Evolutionary conservation across 495 filamentous ascomycete genomes (phyloP).

Genomic region (Annulohypoxylon nitens): DNA sequence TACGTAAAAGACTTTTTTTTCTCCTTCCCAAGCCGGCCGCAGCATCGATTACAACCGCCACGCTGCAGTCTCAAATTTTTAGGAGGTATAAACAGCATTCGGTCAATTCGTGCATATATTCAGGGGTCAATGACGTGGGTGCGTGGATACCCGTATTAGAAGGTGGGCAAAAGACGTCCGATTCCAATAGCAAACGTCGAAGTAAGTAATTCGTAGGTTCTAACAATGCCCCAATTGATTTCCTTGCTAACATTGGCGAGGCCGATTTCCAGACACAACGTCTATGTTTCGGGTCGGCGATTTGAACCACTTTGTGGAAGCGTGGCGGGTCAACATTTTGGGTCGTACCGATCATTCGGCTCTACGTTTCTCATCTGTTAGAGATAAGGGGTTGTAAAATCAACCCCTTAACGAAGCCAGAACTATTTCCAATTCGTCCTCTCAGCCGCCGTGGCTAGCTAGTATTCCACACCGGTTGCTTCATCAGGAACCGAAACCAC

Average conservation of each 20-base stretch:
- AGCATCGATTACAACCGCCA: slow-evolving; percentile 35
- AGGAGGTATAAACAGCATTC: slow-evolving; percentile 16
- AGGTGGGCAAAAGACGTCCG: slow-evolving; percentile 15
- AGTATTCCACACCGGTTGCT: slow-evolving; percentile 19
- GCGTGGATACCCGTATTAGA: slow-evolving; percentile 28
- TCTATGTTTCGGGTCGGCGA: slow-evolving; percentile 23
- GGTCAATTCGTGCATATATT: slow-evolving; percentile 25
- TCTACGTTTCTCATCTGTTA: slow-evolving; percentile 8
- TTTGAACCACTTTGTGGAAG: slow-evolving; percentile 18
- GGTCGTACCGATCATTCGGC: slow-evolving; percentile 3
- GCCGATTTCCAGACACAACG: slow-evolving; percentile 8
- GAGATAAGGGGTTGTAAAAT: slow-evolving; percentile 16
- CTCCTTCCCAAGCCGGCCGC: slow-evolving; percentile 36
- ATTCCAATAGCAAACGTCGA: slow-evolving; percentile 22
- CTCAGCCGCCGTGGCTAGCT: slow-evolving; percentile 19
- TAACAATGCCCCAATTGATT: slow-evolving; percentile 14
- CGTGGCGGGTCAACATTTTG: slow-evolving; percentile 19
- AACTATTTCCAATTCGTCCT: slow-evolving; percentile 23
- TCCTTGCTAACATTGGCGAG: slow-evolving; percentile 26
- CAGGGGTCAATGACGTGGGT: slow-evolving; percentile 31
- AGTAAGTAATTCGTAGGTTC: slow-evolving; percentile 22
- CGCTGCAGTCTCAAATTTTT: slow-evolving; percentile 27
- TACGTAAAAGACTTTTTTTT: slow-evolving; percentile 17
- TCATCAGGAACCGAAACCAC: slow-evolving; percentile 15
- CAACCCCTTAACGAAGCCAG: neutral